These are phyloP conservation scores for Margaritispora aquatica DNA, from an alignment of 495 filamentous ascomycete genomes.

Conservation along the genomic window DNA sequence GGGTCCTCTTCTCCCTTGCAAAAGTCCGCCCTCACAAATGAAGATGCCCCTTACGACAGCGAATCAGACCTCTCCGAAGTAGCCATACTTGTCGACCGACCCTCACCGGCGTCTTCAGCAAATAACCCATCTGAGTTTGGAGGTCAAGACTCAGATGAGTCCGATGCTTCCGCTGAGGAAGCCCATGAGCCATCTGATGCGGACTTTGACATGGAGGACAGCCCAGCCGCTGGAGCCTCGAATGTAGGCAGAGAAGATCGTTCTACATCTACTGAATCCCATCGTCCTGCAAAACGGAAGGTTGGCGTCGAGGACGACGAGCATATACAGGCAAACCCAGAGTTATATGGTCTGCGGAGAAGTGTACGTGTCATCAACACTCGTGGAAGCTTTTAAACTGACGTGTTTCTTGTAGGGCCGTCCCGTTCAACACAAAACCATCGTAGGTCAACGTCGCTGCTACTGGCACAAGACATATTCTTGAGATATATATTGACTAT, in stretches of 20 bases:
- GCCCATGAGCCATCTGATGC: conserved; percentile 72
- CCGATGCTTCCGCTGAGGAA: conserved; percentile 46
- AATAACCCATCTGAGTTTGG: conserved; percentile 28
- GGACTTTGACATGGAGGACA: conserved; percentile 67
- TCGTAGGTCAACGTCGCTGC: conserved; percentile 34
- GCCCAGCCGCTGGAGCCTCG: conserved; percentile 44
- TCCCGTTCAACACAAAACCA: conserved; percentile 40
- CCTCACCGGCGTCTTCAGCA: conserved; percentile 23
- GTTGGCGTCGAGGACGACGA: conserved; percentile 57
- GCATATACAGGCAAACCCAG: conserved; percentile 85
- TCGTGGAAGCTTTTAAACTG: conserved; percentile 29
- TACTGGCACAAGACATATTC: not conserved
- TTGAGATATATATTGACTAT: conserved; percentile 8
- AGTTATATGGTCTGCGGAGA: conserved; percentile 86
- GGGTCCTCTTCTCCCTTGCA: conserved; percentile 39
- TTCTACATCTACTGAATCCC: conserved; percentile 60
- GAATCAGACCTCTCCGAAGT: conserved; percentile 48
- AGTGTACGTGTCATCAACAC: conserved; percentile 62
- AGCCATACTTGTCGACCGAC: conserved; percentile 30
- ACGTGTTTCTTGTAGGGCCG: conserved; percentile 34
- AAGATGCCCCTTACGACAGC: conserved; percentile 40
- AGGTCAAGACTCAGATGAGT: conserved; percentile 39
- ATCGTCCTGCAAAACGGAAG: conserved; percentile 70
- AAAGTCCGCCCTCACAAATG: conserved; percentile 30
- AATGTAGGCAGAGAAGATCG: conserved; percentile 43